Percentiles rank a stretch among this genome's conserved stretches.
These are phyloP conservation scores for Pelargonium citronellum DNA, from an alignment of 441 rosid genomes.

Conservation along the genomic window DNA sequence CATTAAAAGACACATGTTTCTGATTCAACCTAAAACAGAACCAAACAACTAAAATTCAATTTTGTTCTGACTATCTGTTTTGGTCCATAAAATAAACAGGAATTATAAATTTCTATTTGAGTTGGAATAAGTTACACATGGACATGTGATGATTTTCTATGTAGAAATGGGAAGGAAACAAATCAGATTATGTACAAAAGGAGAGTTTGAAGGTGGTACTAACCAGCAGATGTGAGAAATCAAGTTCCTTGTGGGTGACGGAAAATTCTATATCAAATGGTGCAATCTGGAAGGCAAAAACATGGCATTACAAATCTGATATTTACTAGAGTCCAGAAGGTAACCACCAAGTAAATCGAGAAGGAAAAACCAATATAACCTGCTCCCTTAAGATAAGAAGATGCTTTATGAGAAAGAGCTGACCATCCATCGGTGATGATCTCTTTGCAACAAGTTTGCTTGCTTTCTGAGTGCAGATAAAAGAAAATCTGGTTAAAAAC, in stretches of 20 bases:
- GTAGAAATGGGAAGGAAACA: not conserved
- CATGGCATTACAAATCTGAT: constrained; percentile 12
- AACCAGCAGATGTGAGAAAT: constrained; percentile 94
- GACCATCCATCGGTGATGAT: constrained; percentile 79
- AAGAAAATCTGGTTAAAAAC: constrained; percentile 10
- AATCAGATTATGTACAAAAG: not conserved
- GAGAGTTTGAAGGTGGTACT: constrained; percentile 33
- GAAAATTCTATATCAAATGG: constrained; percentile 96
- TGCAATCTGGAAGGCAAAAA: constrained; percentile 59
- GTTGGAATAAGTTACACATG: not conserved
- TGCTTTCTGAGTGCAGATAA: constrained; percentile 59
- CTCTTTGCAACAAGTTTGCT: constrained; percentile 76
- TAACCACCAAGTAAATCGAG: constrained; percentile 21
- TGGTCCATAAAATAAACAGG: constrained; percentile 9
- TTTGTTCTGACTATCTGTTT: not conserved
- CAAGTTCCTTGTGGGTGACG: constrained; percentile 94
- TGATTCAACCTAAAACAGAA: not conserved
- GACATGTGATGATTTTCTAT: not conserved
- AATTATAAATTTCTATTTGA: not conserved
- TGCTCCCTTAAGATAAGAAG: constrained; percentile 89
- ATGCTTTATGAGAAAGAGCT: constrained; percentile 90
- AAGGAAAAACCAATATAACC: constrained; percentile 34
- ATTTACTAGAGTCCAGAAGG: constrained; percentile 13
- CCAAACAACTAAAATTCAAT: not conserved
- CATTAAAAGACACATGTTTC: not conserved